Evolutionary conservation across 2,329 filamentous ascomycete species (phyloP), one percentile per base, ranked within the genome.

Genomic region (Phialophora chinensis): DNA sequence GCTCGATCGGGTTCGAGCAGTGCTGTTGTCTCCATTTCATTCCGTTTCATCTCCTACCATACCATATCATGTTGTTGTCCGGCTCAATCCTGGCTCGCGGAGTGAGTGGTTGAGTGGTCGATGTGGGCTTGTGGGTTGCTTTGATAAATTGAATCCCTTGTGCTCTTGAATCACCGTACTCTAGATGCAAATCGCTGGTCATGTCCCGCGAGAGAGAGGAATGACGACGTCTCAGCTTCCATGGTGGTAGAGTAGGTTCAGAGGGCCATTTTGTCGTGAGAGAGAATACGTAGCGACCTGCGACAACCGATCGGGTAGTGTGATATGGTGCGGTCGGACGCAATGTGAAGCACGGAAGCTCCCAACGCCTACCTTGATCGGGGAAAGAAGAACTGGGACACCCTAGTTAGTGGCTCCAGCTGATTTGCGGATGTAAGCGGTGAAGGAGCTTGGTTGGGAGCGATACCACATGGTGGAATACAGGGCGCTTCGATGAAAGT

Each of bases 11-110:
- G 29, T 23, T 35, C 29, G n/a, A 60, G 58, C n/a, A 60, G 44
- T 11, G 44, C 29, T 27, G 58, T 33, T 23, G 58, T 60, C 58
- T 60, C 44, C 58, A 60, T 60, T 50, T 60, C 58, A 25, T 17
- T 17, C 4, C 35, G 4, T 2, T 17, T 42, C 35, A 17, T 42
- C 17, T 17, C 4, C 35, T 4, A 17, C 17, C 35, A 42, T 5
- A 17, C 14, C 4, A 42, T 17, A 42, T 42, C 35, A 42, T 17
- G 4, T 35, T 35, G 10, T 4, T 35, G 33, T 35, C 33, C 33
- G 10, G 33, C 8, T 17, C 17, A 17, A 42, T 17, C 12, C 35
- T 42, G 35, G 12, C 35, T 42, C 35, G 2, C 10, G 1, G 35
- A 42, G 14, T 17, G 35, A 42, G 35, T 42, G 4, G 35, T 17